Percentiles rank a stretch among this genome's conserved stretches.
phyloP scores from a whole-genome alignment of 2,329 filamentous ascomycete species.

The Arthrocladium fulminans region DNA sequence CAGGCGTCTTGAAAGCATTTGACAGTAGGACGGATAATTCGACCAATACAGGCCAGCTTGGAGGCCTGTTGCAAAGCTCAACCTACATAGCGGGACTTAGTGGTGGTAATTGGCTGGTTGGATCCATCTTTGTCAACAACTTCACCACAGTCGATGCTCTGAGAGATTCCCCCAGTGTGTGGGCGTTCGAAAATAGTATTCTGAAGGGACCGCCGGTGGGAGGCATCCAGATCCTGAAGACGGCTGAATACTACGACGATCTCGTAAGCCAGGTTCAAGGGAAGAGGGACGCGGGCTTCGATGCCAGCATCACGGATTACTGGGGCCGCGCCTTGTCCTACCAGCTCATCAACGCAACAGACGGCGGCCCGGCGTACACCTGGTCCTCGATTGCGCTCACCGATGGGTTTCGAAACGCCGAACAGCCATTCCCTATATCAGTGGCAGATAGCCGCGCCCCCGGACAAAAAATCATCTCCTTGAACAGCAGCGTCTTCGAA shows the following conservation, averaged over 20 bases:
- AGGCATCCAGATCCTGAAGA: conserved; percentile 46
- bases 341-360: conserved; percentile 67
- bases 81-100: conserved; percentile 77
- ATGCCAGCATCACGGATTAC: conserved; percentile 73
- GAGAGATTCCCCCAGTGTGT: conserved; percentile 41
- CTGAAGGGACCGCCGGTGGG: conserved; percentile 47
- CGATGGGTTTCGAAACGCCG: conserved; percentile 52
- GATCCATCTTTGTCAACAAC: conserved; percentile 70
- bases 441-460: conserved; percentile 60
- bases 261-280: conserved; percentile 49
- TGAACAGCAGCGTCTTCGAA: conserved; percentile 69
- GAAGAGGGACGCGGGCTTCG: conserved; percentile 57
- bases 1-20: conserved; percentile 68
- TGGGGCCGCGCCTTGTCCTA: conserved; percentile 82
- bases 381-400: conserved; percentile 68
- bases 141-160: conserved; percentile 60
- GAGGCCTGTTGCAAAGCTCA: conserved; percentile 68
- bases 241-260: conserved; percentile 54
- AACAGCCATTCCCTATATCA: conserved; percentile 64
- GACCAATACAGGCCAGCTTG: conserved; percentile 58
- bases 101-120: conserved; percentile 75
- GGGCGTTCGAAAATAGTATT: conserved; percentile 57
- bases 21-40: conserved; percentile 61
- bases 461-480: conserved; percentile 50
- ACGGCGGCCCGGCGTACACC: conserved; percentile 69